Evolutionary conservation across 495 filamentous ascomycete genomes (phyloP), one percentile per base, ranked within the genome.

Genomic region (Darksidea phi): DNA sequence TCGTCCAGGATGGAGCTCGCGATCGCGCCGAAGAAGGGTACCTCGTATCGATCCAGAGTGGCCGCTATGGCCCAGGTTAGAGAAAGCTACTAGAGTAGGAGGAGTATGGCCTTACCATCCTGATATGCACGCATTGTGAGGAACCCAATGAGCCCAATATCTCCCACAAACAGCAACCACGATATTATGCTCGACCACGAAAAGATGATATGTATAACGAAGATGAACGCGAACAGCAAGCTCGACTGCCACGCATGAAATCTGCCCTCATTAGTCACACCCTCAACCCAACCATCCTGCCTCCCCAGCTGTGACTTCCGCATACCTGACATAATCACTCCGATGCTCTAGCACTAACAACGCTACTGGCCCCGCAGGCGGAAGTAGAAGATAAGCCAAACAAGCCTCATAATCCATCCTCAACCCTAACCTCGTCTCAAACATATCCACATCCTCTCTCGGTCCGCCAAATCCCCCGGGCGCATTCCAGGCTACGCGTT

Each of bases 181-280:
- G 87, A 91, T 3, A 97, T 71, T 50, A 96, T 85, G 6, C 77
- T 82, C 24, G 88, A 90, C 86, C 90, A 96, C 17, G 84, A 82
- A 76, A 97, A 86, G 20, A 97, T 75, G 32, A 96, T 78, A 72
- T 98, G 94, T 20, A 96, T 51, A 45, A 88, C 85, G 72, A 96
- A 95, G 47, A 98, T 72, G 57, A 81, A 83, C 18, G 88, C 85
- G 73, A 97, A 98, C 15, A 97, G 74, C 73, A 97, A 80, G 60
- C 87, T 87, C 3, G 86, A 89, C 75, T 97, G 93, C 93, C 94
- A 97, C 7, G 92, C 94, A 73, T 98, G 94, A 63, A 96, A 96
- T 66, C 91, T 95, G 38, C n/a, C 34, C 49, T 45, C 24, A 28
- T 48, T 10, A 10, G 18, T 18, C 25, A 25, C 12, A 10, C n/a